Base-by-base conservation (phyloP, 352 stramenopile species). In the Phytophthora pseudosyringae region DNA sequence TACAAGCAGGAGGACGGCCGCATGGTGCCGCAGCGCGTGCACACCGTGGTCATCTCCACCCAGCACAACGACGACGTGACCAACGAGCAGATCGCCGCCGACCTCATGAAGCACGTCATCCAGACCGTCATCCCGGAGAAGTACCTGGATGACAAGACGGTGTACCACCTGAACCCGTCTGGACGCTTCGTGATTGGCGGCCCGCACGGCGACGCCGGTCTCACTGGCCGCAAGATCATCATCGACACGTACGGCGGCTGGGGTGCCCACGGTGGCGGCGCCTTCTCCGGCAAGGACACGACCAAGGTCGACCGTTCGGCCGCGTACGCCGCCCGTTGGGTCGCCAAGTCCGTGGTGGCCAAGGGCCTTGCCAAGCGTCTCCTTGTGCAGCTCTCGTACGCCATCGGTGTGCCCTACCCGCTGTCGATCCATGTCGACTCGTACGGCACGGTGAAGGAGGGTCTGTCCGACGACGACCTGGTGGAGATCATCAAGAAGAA, bases 191-290 rank as follows among this genome's bases (percentile, higher is more conserved):
- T 99, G 21, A 99, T 99, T 76, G 98, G 98, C 58, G 98, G 98
- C 58, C 98, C 98, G 18, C 97, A 99, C 81, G 97, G 97, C 56
- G 98, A 99, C 82, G 97, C 98, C 31, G 98, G 98, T 76, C 83
- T 99, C 2, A 99, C 98, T 25, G 98, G 98, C 59, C 91, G 98
- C 47, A 99, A 99, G 86, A 99, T 99, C 73, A 98, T 98, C 67
- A 98, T 98, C n/a, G 94, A 99, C 83, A 99, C 97, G 3, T 99
- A 99, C 81, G 98, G 98, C 49, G 98, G 98, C 62, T 99, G 98
- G 97, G 97, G 97, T 40, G 97, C 96, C 41, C 98, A 99, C 79
- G 98, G 98, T 76, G 98, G 98, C 54, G 98, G 98, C 76, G 97
- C 98, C 40, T 99, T 99, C 83, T 99, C 97, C 29, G 98, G 98